A percentile compares a stretch with the other conserved stretches of the same genome.
Evolutionary conservation across 2,329 filamentous ascomycete species (phyloP).

Genomic region (Neofusicoccum umdonicola): DNA sequence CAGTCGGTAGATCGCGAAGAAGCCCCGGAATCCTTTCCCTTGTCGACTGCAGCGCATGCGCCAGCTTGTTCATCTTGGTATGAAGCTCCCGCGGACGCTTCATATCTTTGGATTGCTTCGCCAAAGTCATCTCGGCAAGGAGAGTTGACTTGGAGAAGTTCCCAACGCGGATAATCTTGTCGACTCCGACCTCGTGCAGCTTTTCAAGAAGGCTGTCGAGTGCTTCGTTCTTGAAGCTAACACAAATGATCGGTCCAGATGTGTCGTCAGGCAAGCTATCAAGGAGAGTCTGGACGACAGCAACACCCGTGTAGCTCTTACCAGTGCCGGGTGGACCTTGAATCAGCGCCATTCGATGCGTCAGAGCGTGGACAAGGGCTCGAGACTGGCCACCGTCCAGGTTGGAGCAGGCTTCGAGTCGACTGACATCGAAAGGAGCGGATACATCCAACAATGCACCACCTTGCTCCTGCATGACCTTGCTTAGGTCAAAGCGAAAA

Average conservation of each 20-base stretch:
- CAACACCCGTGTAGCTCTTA: constrained; percentile 61
- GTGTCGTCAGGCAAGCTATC: constrained; percentile 33
- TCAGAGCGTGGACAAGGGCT: constrained; percentile 56
- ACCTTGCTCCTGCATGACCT: constrained; percentile 16
- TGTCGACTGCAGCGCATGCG: too few species aligned
- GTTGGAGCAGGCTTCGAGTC: constrained; percentile 21
- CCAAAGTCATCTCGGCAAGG: constrained; percentile 52
- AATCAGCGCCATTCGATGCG: constrained; percentile 54
- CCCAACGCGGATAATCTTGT: constrained; percentile 61
- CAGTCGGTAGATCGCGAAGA: too few species aligned
- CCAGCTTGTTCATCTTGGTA: too few species aligned
- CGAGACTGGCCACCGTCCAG: constrained; percentile 53
- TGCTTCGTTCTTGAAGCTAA: constrained; percentile 53
- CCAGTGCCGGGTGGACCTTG: constrained; percentile 72
- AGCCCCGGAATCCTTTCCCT: too few species aligned
- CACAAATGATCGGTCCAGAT: constrained; percentile 47
- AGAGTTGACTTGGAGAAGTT: constrained; percentile 55
- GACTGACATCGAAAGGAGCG: not conserved
- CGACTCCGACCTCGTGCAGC: constrained; percentile 48
- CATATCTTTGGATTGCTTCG: too few species aligned
- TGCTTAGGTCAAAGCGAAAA: constrained; percentile 25
- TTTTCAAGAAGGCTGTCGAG: constrained; percentile 61
- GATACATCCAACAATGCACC: not conserved
- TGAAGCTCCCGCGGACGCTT: too few species aligned
- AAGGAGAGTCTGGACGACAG: constrained; percentile 57